Evolutionary conservation across 176 grass and related monocot species (phyloP).

Genomic region (Oryza glumipatula): DNA sequence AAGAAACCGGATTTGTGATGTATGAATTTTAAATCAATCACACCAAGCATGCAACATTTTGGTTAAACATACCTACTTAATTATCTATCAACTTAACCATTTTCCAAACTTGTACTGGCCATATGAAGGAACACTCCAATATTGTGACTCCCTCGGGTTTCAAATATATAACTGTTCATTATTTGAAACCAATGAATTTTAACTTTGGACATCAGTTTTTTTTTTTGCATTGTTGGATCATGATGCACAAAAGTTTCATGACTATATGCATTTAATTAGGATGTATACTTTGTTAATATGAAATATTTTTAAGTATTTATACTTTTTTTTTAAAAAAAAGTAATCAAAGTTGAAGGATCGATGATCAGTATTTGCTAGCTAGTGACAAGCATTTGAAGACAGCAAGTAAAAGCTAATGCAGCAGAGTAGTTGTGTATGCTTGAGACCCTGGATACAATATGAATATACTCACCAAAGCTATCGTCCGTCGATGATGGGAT

Average conservation of each 20-base stretch:
- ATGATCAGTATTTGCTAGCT: no score
- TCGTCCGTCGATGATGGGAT: slow-evolving; percentile 80
- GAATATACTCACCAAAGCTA: slow-evolving; percentile 73
- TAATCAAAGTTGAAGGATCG: no score
- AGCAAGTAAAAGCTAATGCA: background rate
- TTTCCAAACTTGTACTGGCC: background rate
- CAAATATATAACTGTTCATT: background rate
- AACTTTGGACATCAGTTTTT: no score
- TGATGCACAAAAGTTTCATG: no score
- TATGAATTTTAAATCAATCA: background rate
- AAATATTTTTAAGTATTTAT: no score
- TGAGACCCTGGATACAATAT: background rate
- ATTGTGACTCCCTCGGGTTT: no score
- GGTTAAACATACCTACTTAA: background rate
- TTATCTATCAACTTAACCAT: background rate
- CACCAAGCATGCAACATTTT: background rate
- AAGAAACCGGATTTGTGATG: background rate
- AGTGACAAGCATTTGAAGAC: no score
- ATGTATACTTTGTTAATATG: no score
- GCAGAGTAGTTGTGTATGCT: background rate
- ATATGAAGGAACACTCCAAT: background rate
- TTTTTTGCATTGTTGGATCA: no score
- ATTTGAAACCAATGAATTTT: no score
- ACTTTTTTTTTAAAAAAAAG: no score
- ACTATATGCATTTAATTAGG: no score